Percentiles rank a stretch among this genome's conserved stretches.
Conservation (phyloP, 306 rosid species). For the Trifolium subterraneum region DNA sequence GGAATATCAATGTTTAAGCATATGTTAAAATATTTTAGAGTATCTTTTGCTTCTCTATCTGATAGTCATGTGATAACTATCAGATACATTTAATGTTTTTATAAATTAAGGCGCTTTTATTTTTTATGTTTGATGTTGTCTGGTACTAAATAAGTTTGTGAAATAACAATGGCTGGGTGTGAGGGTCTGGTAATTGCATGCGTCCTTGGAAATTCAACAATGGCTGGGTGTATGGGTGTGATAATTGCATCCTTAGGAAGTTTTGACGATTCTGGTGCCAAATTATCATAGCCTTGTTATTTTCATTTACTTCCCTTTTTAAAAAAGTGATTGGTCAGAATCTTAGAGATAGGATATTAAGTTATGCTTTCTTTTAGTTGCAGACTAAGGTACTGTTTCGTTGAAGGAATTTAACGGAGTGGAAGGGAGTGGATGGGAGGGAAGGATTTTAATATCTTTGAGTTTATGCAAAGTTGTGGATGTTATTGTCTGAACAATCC, state of each 20-base stretch:
- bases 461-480: background rate
- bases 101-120: background rate
- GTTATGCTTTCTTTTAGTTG: background rate
- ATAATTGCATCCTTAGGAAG: background rate
- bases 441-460: background rate
- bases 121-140: background rate
- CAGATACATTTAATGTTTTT: background rate
- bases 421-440: too few relatives aligned
- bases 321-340: background rate
- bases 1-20: background rate
- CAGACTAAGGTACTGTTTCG: background rate
- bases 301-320: background rate
- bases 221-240: too few relatives aligned
- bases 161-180: background rate
- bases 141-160: background rate
- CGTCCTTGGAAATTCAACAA: background rate
- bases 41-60: background rate
- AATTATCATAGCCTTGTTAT: slow-evolving; percentile 31
- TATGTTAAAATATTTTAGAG: background rate
- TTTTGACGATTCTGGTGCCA: slow-evolving; percentile 38
- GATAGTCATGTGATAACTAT: background rate
- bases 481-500: slow-evolving; percentile 6
- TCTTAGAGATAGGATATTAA: slow-evolving; percentile 1
- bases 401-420: too few relatives aligned
- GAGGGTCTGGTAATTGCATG: background rate